Evolutionary conservation across 163 green algal species (phyloP).

Genomic region (Volvox carteri): DNA sequence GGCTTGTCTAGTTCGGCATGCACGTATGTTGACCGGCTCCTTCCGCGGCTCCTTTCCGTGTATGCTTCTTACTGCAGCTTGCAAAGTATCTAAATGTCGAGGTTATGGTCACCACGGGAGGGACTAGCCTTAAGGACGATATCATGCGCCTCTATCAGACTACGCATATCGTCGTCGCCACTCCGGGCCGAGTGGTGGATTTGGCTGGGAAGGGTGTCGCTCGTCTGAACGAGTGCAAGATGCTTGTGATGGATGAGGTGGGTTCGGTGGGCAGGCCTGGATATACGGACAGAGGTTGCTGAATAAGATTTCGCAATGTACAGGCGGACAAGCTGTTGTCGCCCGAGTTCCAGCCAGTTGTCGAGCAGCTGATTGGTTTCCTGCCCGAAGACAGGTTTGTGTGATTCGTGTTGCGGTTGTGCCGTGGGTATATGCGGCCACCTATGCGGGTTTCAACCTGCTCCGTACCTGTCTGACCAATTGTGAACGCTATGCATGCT

Average conservation of each 20-base stretch:
- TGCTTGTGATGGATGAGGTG: conserved; percentile 98
- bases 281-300: neutral
- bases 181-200: conserved; percentile 97
- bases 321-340: conserved; percentile 99
- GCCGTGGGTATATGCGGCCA: neutral
- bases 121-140: conserved; percentile 98
- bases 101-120: conserved; percentile 96
- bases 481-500: too few species aligned
- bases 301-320: neutral
- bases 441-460: neutral
- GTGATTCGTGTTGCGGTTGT: neutral
- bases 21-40: too few species aligned
- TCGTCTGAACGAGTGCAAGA: conserved; percentile 90
- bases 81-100: conserved; percentile 77
- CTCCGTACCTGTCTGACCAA: neutral
- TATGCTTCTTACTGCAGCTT: conserved; percentile 70
- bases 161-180: conserved; percentile 98
- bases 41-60: too few species aligned
- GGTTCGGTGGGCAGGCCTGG: conserved; percentile 6
- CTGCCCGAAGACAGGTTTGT: conserved; percentile 76
- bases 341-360: conserved; percentile 95
- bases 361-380: conserved; percentile 96
- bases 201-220: conserved; percentile 95
- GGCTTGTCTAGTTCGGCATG: too few species aligned
- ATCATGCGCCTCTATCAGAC: conserved; percentile 97